These are phyloP conservation scores for Trapa incisa DNA, from an alignment of 345 rosid species.

Conservation along the genomic window DNA sequence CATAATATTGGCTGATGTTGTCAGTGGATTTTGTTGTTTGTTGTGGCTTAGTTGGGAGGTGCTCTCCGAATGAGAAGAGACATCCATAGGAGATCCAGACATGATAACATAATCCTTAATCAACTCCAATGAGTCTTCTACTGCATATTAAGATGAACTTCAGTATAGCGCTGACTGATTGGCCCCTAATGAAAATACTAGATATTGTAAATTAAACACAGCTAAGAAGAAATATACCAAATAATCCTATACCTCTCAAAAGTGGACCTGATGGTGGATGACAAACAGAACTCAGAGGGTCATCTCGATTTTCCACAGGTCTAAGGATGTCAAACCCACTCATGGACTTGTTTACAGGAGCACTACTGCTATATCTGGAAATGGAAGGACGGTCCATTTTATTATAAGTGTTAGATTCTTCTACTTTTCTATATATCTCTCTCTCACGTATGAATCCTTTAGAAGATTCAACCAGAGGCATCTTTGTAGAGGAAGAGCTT, in stretches of 20 bases:
- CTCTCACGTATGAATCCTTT: slow-evolving; percentile 38
- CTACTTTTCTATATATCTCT: slow-evolving; percentile 36
- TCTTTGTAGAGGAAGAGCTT: slow-evolving; percentile 52
- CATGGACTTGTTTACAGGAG: slow-evolving; percentile 24
- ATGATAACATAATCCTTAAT: slow-evolving; percentile 85
- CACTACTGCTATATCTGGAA: slow-evolving; percentile 22
- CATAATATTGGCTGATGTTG: slow-evolving; percentile 22
- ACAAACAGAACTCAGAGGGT: slow-evolving; percentile 31
- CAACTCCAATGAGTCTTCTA: slow-evolving; percentile 58
- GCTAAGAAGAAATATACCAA: neutral
- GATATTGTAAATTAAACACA: neutral
- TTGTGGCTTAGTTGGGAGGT: slow-evolving; percentile 40
- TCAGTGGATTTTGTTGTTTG: slow-evolving; percentile 40
- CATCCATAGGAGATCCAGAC: slow-evolving; percentile 68
- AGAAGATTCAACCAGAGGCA: slow-evolving; percentile 32
- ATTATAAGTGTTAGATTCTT: slow-evolving; percentile 25
- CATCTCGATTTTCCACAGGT: slow-evolving; percentile 29
- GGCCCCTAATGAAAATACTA: neutral
- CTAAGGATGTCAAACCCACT: slow-evolving; percentile 27
- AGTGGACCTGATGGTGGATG: slow-evolving; percentile 24
- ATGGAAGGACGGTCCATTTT: slow-evolving; percentile 27
- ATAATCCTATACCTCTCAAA: slow-evolving; percentile 42
- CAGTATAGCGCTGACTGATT: neutral
- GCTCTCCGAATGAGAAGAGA: slow-evolving; percentile 45
- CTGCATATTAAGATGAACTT: slow-evolving; percentile 21